Evolutionary conservation across 1,284 basidiomycete genomes (phyloP).

Genomic region (Rhodotorula mucilaginosa): DNA sequence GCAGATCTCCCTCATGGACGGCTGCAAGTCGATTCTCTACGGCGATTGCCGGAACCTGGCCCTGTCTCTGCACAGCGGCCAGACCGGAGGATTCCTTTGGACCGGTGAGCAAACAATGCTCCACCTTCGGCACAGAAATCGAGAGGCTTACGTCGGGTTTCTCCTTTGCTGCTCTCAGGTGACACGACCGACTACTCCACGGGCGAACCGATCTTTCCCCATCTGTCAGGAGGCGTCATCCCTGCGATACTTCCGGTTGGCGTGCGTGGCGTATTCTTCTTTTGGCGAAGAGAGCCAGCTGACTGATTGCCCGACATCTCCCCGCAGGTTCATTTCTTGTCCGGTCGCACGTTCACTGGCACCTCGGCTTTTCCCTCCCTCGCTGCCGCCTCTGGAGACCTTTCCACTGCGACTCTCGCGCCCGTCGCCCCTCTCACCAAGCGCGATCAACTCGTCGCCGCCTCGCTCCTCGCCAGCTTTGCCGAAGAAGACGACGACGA

Average conservation of each 20-base stretch:
- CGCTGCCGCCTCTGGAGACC: not conserved
- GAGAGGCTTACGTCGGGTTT: no score
- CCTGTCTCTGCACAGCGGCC: slow-evolving; percentile 65
- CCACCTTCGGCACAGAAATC: no score
- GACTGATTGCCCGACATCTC: not conserved
- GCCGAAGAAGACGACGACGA: not conserved
- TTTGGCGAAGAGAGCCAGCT: not conserved
- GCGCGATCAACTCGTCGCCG: slow-evolving; percentile 32
- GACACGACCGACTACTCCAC: slow-evolving; percentile 27
- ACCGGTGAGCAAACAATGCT: slow-evolving; percentile 14
- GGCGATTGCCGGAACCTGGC: slow-evolving; percentile 77
- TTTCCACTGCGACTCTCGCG: not conserved
- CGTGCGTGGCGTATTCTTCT: slow-evolving; percentile 10
- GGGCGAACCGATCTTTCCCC: slow-evolving; percentile 33
- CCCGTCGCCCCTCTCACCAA: slow-evolving; percentile 7
- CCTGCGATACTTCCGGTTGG: slow-evolving; percentile 28
- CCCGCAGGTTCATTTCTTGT: slow-evolving; percentile 34
- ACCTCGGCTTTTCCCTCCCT: slow-evolving; percentile 22
- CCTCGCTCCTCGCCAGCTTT: slow-evolving; percentile 17
- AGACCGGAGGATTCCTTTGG: slow-evolving; percentile 65
- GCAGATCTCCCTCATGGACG: slow-evolving; percentile 82
- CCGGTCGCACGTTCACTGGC: slow-evolving; percentile 24
- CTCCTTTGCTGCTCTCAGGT: not conserved
- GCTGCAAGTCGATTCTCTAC: slow-evolving; percentile 79
- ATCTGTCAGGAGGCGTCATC: slow-evolving; percentile 22